A percentile compares a stretch with the other conserved stretches of the same genome.
Evolutionary conservation across 139 green algal genomes (phyloP).

Genomic region (Haematococcus lacustris): DNA sequence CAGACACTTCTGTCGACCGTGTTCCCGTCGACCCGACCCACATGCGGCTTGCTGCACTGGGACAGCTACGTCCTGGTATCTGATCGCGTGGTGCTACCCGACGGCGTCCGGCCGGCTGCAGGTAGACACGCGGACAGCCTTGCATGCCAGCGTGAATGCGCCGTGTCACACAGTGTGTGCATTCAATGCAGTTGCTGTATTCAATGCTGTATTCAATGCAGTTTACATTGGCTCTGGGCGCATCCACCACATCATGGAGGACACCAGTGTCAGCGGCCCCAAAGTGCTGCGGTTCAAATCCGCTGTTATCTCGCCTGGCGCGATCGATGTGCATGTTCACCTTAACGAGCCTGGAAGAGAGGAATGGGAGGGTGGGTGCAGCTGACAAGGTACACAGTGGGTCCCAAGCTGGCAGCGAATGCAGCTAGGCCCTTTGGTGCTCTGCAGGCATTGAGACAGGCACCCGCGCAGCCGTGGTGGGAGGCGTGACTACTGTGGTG

Average conservation of each 20-base stretch:
- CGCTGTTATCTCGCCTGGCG: constrained; percentile 71
- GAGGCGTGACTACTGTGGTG: constrained; percentile 83
- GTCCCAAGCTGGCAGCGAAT: too few relatives aligned
- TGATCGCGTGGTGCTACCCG: constrained; percentile 26
- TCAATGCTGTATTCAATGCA: constrained; percentile 4
- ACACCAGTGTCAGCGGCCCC: background rate
- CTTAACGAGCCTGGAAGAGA: constrained; percentile 87
- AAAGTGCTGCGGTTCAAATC: constrained; percentile 39
- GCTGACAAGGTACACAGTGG: too few relatives aligned
- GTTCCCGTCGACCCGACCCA: background rate
- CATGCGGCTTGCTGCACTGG: constrained; percentile 32
- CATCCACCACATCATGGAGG: constrained; percentile 17
- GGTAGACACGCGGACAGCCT: constrained; percentile 4
- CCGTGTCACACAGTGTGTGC: background rate
- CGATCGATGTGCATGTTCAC: constrained; percentile 91
- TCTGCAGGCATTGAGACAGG: constrained; percentile 63
- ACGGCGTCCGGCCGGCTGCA: constrained; percentile 31
- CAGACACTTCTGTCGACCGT: background rate
- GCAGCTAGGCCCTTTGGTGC: too few relatives aligned
- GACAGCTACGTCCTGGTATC: constrained; percentile 29
- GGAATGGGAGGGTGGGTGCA: constrained; percentile 83
- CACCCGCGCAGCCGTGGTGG: constrained; percentile 76
- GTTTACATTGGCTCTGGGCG: constrained; percentile 23
- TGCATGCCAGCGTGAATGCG: background rate
- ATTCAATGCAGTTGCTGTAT: background rate